Evolutionary conservation across 2,329 filamentous ascomycete species (phyloP), one percentile per base, ranked within the genome.

Genomic region (Tolypocladium ovalisporum): DNA sequence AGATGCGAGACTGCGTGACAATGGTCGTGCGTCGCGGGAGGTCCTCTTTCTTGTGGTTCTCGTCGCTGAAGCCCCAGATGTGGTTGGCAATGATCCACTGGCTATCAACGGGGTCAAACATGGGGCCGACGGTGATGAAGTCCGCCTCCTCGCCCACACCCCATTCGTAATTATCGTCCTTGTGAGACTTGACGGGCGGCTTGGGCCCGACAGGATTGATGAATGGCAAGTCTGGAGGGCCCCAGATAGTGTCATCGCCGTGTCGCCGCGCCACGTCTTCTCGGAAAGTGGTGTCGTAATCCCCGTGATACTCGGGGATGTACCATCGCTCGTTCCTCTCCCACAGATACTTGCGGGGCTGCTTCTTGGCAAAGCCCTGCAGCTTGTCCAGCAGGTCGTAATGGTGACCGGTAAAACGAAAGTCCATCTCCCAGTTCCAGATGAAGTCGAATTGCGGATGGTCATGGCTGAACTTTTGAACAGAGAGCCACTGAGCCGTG

Each of bases 361-460:
- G 87, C 60, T 78, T 79, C 69, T 79, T 80, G 32, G 82, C 81
- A 73, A 89, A 90, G 1, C 78, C 71, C 27, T 74, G 72, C 9
- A 90, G 71, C 60, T 85, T 85, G 63, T 86, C 80, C 49, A 90
- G 81, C 62, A 93, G 82, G 64, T 93, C 86, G 70, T 93, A 92
- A 72, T 91, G 86, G 61, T 94, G 88, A 10, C 89, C 89, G 0
- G 85, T 90, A 66, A 88, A 87, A 53, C 90, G 81, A 36, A 87
- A 85, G 66, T 94, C 89, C 73, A 90, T 88, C 68, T 94, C 90
- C 89, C 88, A 92, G 68, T 93, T 92, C 88, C 89, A 94, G 63
- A 90, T 79, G 64, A 82, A 90, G 63, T 92, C 87, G 62, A 89
- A 94, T 64, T 93, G 84, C 0, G 88, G 88, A 64, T 90, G 86